Evolutionary conservation across 2,329 filamentous ascomycete species (phyloP).

Genomic region (Fusarium zealandicum): DNA sequence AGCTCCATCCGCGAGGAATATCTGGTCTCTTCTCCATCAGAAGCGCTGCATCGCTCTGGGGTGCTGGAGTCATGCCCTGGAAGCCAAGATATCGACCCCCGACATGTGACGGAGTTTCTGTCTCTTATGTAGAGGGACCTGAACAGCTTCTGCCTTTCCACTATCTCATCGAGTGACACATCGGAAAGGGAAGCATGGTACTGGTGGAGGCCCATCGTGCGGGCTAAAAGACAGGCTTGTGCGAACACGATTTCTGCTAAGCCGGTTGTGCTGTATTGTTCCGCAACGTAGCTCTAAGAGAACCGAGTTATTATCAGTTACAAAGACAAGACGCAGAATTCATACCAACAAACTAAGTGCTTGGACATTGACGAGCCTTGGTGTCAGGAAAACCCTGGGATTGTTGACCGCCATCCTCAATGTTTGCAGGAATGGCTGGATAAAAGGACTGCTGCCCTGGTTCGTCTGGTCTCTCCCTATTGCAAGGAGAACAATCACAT

Average conservation of each 20-base stretch:
- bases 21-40: conserved; percentile 9
- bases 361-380: conserved; percentile 38
- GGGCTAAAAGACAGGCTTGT: conserved; percentile 38
- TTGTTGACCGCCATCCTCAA: conserved; percentile 40
- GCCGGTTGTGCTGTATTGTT: conserved; percentile 37
- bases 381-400: conserved; percentile 36
- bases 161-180: conserved; percentile 10
- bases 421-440: conserved; percentile 38
- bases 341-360: conserved; percentile 38
- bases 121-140: conserved; percentile 39
- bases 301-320: background rate
- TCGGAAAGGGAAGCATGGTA: conserved; percentile 14
- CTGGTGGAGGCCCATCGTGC: conserved; percentile 41
- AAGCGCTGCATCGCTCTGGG: background rate
- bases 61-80: conserved; percentile 27
- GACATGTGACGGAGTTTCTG: conserved; percentile 34
- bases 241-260: conserved; percentile 39
- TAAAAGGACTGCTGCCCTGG: conserved; percentile 36
- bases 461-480: conserved; percentile 35
- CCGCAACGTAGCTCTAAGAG: conserved; percentile 36
- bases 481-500: conserved; percentile 36
- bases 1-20: conserved; percentile 33
- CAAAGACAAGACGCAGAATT: fast-evolving
- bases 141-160: conserved; percentile 37
- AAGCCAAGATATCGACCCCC: conserved; percentile 33